Percentiles rank a stretch among this genome's conserved stretches.
phyloP scores from a whole-genome alignment of 495 filamentous ascomycete genomes.

The Tricharina praecox region DNA sequence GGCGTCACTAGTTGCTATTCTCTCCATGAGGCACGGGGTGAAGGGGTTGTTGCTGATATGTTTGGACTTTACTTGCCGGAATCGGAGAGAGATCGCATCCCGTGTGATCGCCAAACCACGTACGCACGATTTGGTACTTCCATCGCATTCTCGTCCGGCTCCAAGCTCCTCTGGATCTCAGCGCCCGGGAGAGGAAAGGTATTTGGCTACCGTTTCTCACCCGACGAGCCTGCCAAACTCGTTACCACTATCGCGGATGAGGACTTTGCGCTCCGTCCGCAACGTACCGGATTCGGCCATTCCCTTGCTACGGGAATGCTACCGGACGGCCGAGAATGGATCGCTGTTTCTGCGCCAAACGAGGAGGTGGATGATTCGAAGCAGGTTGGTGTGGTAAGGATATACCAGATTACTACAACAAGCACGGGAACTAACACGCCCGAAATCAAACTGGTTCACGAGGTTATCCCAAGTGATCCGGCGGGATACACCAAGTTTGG shows the following conservation, averaged over 20 bases:
- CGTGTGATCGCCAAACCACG: not conserved
- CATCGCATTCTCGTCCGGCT: not conserved
- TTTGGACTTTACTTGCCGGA: not conserved
- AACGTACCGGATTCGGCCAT: conserved; percentile 9
- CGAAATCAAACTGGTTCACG: not conserved
- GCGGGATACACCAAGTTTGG: conserved; percentile 15
- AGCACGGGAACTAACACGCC: not conserved
- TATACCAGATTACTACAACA: conserved; percentile 7
- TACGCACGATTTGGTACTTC: conserved; percentile 17
- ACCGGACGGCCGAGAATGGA: conserved; percentile 7
- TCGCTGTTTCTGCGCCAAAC: conserved; percentile 11
- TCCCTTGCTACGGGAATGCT: conserved; percentile 2
- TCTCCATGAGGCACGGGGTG: not conserved
- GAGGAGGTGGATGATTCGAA: conserved; percentile 11
- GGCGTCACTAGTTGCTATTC: not conserved
- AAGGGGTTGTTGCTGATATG: not conserved
- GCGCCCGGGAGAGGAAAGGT: conserved; percentile 15
- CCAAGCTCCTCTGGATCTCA: conserved; percentile 12
- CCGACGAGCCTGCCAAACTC: not conserved
- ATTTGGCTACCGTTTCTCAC: conserved; percentile 9
- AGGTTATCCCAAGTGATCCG: conserved; percentile 2
- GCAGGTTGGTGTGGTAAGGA: conserved; percentile 15
- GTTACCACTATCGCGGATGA: not conserved
- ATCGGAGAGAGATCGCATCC: not conserved
- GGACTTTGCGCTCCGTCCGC: conserved; percentile 4